Evolutionary conservation across 306 rosid genomes (phyloP), one percentile per base, ranked within the genome.

Genomic region (Cucurbita moschata): DNA sequence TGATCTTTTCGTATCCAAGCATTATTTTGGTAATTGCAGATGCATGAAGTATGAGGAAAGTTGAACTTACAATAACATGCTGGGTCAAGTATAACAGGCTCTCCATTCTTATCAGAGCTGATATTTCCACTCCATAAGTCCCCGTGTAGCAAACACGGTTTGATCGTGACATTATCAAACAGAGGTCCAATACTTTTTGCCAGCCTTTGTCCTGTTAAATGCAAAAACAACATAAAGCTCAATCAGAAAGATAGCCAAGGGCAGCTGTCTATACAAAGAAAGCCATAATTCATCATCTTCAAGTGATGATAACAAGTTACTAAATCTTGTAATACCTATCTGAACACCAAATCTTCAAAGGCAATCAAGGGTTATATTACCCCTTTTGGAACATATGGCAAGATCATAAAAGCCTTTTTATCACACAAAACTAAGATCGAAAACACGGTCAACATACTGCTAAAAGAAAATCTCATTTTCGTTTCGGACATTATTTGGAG

Each of bases 41-140:
- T 8, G 2, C 6, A 73, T 38, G 9, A 64, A 15, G 47, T 30
- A 19, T n/a, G 14, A 52, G 58, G 72, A 35, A 60, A 35, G 39
- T 39, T 77, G 71, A n/a, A 87, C 98, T 90, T 89, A 93, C 97
- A 94, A 79, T 94, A 94, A 77, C 96, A 90, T 60, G 97, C 98
- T 11, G 98, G 98, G 77, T 89, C 97, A 66, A 94, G 88, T 74
- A 94, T 90, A 75, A 90, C 89, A 81, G 98, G 92, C 72, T 88
- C 95, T 55, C 97, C 96, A 38, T 90, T 89, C 62, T 82, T 86
- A 85, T 89, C 96, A 6, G 88, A 82, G 85, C 96, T 83, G 51
- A 90, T 86, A 78, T 94, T 94, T 79, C 98, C 98, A 60, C 98
- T 89, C 98, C 98, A 90, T 9, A 94, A 86, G 77, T 90, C 98